Percentiles rank a stretch among this genome's conserved stretches.
Conservation (phyloP, 345 rosid genomes). For the Stellera chamaejasme region DNA sequence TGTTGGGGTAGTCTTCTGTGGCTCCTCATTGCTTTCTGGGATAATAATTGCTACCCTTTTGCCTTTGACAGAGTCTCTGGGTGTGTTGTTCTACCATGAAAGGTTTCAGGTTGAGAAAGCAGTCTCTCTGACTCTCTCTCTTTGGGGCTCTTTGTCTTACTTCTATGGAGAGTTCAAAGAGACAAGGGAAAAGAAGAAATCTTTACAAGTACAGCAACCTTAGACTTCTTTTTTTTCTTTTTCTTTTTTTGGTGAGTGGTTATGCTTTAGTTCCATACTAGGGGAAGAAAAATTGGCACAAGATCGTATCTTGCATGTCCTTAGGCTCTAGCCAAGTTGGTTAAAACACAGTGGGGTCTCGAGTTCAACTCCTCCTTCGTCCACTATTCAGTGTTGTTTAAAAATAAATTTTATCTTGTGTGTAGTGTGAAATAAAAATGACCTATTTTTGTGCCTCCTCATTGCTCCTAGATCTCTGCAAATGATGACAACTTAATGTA, state of each 20-base stretch:
- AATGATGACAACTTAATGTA: too few species aligned
- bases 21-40: conserved; percentile 25
- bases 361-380: too few species aligned
- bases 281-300: too few species aligned
- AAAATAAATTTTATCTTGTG: too few species aligned
- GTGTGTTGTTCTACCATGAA: conserved; percentile 23
- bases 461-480: too few species aligned
- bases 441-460: too few species aligned
- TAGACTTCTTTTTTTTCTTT: not conserved
- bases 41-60: conserved; percentile 22
- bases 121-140: conserved; percentile 17
- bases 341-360: too few species aligned
- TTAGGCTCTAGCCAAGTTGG: too few species aligned
- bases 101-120: conserved; percentile 13
- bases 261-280: too few species aligned
- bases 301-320: not conserved
- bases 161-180: conserved; percentile 23
- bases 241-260: not conserved
- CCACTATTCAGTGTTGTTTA: too few species aligned
- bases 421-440: too few species aligned
- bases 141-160: conserved; percentile 28
- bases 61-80: conserved; percentile 25
- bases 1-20: conserved; percentile 18
- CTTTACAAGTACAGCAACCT: not conserved
- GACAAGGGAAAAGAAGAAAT: conserved; percentile 7